phyloP scores from a whole-genome alignment of 352 stramenopile genomes.

The Globisporangium barbulae region DNA sequence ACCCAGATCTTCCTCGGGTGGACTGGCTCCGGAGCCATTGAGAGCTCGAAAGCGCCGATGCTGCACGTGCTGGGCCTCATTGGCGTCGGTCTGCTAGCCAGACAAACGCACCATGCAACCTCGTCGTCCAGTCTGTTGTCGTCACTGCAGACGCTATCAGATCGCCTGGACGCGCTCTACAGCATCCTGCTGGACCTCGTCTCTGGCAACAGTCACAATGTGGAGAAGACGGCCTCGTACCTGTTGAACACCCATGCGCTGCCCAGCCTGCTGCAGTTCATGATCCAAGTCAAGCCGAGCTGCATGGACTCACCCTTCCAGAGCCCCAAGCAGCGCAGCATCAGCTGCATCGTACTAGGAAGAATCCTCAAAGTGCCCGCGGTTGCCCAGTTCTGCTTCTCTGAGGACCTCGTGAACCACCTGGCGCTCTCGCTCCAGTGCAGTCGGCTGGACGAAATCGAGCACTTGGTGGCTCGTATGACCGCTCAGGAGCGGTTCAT shows the following conservation, averaged over 20 bases:
- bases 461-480: conserved; percentile 30
- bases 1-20: conserved; percentile 43
- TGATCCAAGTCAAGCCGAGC: conserved; percentile 51
- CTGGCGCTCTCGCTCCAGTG: conserved; percentile 72
- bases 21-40: conserved; percentile 21
- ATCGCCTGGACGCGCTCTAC: conserved; percentile 44
- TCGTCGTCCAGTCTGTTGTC: conserved; percentile 23
- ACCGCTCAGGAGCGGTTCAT: conserved; percentile 33
- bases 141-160: conserved; percentile 26
- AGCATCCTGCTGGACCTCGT: conserved; percentile 43
- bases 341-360: conserved; percentile 68
- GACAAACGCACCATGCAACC: conserved; percentile 28
- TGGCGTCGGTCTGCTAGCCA: conserved; percentile 41
- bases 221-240: conserved; percentile 32
- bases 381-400: conserved; percentile 43
- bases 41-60: conserved; percentile 21
- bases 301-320: conserved; percentile 53
- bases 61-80: conserved; percentile 51
- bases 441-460: conserved; percentile 62
- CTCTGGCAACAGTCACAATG: conserved; percentile 20
- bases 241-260: conserved; percentile 42
- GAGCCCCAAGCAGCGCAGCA: conserved; percentile 49
- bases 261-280: conserved; percentile 40
- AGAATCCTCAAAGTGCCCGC: conserved; percentile 40
- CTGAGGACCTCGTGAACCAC: conserved; percentile 56